These are phyloP conservation scores for Eucalyptus tenuipes DNA, from an alignment of 345 rosid species.

Conservation along the genomic window DNA sequence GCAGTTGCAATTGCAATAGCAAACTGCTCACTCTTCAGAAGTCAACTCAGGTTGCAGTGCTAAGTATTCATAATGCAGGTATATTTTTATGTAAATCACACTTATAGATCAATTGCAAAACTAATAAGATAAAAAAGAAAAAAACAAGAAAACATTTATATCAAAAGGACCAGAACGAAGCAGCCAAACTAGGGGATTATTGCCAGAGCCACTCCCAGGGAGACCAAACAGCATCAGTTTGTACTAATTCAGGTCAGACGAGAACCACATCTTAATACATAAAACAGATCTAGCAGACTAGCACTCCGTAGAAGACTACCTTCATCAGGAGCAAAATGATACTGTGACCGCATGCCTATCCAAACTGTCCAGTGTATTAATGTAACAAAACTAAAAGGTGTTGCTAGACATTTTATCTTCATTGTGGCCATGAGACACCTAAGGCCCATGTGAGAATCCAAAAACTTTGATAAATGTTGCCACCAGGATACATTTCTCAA, in stretches of 20 bases:
- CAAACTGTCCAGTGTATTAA: neutral
- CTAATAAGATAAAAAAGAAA: too few relatives aligned
- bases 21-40: neutral
- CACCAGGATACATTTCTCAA: neutral
- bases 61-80: neutral
- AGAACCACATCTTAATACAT: neutral
- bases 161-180: neutral
- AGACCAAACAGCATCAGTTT: neutral
- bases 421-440: neutral
- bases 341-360: neutral
- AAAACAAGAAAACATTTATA: neutral
- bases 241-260: neutral
- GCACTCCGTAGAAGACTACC: neutral
- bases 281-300: neutral
- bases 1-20: neutral
- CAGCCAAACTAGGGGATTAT: neutral
- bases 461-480: neutral
- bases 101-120: too few relatives aligned
- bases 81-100: neutral
- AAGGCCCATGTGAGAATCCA: neutral
- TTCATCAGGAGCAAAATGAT: neutral
- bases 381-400: neutral
- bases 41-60: neutral
- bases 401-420: neutral
- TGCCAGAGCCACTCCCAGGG: neutral